Evolutionary conservation across 345 rosid genomes (phyloP).

Genomic region (Eucalyptus marginata): DNA sequence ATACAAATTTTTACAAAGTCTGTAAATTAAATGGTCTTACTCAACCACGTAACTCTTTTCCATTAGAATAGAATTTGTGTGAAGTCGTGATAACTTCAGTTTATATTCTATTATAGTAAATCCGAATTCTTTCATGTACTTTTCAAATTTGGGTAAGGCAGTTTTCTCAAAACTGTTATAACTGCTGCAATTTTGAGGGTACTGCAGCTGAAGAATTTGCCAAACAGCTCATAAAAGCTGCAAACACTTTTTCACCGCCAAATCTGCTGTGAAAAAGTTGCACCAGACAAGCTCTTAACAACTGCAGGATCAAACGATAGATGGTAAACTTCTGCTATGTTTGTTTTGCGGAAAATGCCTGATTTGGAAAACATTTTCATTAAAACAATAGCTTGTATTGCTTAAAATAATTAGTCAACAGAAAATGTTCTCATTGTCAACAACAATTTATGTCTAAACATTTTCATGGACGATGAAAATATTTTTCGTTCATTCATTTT

Average conservation of each 20-base stretch:
- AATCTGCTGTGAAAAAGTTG: background rate
- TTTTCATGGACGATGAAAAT: background rate
- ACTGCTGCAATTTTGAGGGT: background rate
- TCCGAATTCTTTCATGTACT: background rate
- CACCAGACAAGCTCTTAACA: background rate
- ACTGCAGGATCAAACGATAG: background rate
- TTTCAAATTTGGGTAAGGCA: background rate
- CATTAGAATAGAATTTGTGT: background rate
- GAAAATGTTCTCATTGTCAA: background rate
- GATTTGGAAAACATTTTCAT: no score
- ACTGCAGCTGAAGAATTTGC: background rate
- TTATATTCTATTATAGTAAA: background rate
- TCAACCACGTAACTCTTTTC: background rate
- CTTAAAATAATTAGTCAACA: background rate
- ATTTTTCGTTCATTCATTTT: no score
- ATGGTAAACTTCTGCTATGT: background rate
- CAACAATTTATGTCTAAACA: no score
- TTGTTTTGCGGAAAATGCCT: accelerated
- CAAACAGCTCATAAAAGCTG: background rate
- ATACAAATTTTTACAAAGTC: background rate
- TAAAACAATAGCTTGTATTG: background rate
- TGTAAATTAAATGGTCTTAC: background rate
- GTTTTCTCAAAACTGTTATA: background rate
- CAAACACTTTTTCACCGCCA: background rate
- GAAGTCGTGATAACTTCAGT: background rate